Conservation (phyloP, 75 land plant species). For the Azolla pinnata region DNA sequence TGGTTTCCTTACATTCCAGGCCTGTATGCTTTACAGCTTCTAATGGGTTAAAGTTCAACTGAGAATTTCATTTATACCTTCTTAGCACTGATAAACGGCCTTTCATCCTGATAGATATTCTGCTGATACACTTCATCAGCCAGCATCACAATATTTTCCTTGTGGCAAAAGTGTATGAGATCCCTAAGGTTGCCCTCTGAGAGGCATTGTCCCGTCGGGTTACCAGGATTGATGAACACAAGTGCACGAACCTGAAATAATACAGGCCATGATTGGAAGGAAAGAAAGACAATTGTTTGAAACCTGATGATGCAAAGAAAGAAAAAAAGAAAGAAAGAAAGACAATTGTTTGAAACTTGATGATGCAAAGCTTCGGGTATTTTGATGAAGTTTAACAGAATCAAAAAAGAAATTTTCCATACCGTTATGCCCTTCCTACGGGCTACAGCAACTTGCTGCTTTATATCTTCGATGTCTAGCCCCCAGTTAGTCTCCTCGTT, state of each 20-base stretch:
- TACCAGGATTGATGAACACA: conserved; percentile 98
- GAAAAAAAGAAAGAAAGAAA: no score
- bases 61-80: no score
- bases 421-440: conserved; percentile 73
- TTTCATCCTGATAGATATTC: conserved; percentile 92
- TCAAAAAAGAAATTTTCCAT: conserved; percentile 15
- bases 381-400: not conserved
- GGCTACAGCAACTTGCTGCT: conserved; percentile 48
- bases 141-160: conserved; percentile 60
- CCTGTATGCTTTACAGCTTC: no score
- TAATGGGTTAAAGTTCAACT: no score
- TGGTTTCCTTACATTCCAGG: no score
- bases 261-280: no score
- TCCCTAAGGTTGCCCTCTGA: conserved; percentile 59
- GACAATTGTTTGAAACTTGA: no score
- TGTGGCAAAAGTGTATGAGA: conserved; percentile 57
- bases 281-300: no score
- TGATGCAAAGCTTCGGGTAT: no score
- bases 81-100: conserved; percentile 87
- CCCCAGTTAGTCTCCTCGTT: conserved; percentile 86
- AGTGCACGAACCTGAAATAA: conserved; percentile 89
- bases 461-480: conserved; percentile 51
- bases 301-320: no score
- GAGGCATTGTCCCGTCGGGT: conserved; percentile 95
- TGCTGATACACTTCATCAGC: conserved; percentile 98